phyloP scores from a whole-genome alignment of 2,329 filamentous ascomycete genomes.

The Talaromyces marneffei region DNA sequence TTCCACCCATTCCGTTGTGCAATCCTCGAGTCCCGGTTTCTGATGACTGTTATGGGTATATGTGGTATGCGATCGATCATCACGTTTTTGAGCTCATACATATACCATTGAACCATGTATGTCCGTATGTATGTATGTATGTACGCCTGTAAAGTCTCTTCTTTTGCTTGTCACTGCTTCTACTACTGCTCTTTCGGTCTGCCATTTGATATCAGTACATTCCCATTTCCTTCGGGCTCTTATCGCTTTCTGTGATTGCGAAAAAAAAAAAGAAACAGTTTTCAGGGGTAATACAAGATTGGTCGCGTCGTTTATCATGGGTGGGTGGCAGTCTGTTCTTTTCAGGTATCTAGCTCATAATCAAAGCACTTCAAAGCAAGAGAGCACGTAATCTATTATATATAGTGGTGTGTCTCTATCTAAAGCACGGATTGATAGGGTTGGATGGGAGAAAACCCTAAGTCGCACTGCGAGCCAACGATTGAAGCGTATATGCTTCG shows the following conservation, averaged over 20 bases:
- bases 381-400: no score
- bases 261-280: not conserved
- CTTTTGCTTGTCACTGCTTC: not conserved
- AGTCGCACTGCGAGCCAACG: not conserved
- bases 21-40: not conserved
- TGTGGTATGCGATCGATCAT: not conserved
- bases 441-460: not conserved
- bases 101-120: not conserved
- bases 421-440: no score
- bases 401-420: no score
- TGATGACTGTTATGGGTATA: not conserved
- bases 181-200: not conserved
- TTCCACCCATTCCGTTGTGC: not conserved
- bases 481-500: no score
- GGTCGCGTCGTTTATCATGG: not conserved
- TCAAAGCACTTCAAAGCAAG: no score
- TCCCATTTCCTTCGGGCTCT: not conserved
- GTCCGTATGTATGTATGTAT: slow-evolving; percentile 2
- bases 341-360: not conserved
- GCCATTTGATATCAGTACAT: not conserved
- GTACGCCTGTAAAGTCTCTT: not conserved
- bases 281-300: not conserved
- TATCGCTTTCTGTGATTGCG: not conserved
- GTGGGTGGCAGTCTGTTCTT: not conserved
- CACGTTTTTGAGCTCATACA: no score